Evolutionary conservation across 2,329 filamentous ascomycete species (phyloP).

Genomic region (Parastagonospora nodorum): DNA sequence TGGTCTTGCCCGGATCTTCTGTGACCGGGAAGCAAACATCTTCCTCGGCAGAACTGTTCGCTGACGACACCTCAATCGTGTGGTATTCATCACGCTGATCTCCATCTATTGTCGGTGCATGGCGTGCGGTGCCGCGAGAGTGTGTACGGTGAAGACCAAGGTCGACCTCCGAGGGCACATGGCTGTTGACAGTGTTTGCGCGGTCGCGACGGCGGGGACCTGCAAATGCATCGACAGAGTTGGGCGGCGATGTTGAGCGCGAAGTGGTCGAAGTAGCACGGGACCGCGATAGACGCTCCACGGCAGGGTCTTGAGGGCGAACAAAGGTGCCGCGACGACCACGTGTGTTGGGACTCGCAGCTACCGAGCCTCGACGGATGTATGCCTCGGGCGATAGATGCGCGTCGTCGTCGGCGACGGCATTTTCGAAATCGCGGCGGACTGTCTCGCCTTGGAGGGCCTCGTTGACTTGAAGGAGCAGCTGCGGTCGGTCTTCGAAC

Average conservation of each 20-base stretch:
- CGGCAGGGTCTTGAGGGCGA: slow-evolving; percentile 43
- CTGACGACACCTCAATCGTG: slow-evolving; percentile 65
- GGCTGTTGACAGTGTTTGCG: slow-evolving; percentile 67
- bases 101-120: slow-evolving; percentile 64
- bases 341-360: slow-evolving; percentile 39
- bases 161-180: slow-evolving; percentile 57
- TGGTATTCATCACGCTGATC: slow-evolving; percentile 63
- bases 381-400: slow-evolving; percentile 52
- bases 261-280: slow-evolving; percentile 59
- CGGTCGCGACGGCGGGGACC: slow-evolving; percentile 85
- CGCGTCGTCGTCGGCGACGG: slow-evolving; percentile 75
- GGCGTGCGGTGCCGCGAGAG: slow-evolving; percentile 69
- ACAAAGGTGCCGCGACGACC: slow-evolving; percentile 52
- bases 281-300: slow-evolving; percentile 47
- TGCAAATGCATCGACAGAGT: slow-evolving; percentile 97
- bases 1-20: slow-evolving; percentile 73
- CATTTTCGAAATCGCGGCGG: slow-evolving; percentile 86
- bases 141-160: slow-evolving; percentile 70
- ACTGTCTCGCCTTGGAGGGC: slow-evolving; percentile 50
- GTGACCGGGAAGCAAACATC: slow-evolving; percentile 88
- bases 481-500: slow-evolving; percentile 48
- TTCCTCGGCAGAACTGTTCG: slow-evolving; percentile 76
- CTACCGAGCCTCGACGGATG: slow-evolving; percentile 53
- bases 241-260: slow-evolving; percentile 83
- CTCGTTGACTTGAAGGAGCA: slow-evolving; percentile 53